Evolutionary conservation across 2,329 filamentous ascomycete species (phyloP).

Genomic region (Bipolaris victoriae): DNA sequence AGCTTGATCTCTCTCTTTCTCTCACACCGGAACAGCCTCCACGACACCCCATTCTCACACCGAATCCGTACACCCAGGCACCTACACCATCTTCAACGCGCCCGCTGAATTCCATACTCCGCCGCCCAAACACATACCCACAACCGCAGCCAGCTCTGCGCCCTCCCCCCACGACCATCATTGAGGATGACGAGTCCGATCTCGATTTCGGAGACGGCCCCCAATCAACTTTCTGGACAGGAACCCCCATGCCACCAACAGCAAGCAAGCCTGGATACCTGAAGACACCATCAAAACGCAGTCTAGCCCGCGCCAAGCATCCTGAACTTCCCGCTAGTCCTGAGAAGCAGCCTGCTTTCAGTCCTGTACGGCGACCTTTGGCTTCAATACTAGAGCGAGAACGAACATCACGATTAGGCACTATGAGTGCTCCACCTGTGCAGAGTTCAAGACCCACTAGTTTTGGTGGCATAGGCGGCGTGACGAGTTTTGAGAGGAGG

Average conservation of each 20-base stretch:
- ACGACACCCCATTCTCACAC: constrained; percentile 4
- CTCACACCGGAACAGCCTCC: constrained; percentile 30
- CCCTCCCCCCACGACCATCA: constrained; percentile 26
- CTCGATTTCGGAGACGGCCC: constrained; percentile 16
- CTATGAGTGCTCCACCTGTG: constrained; percentile 42
- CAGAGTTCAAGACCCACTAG: constrained; percentile 6
- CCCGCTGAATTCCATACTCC: constrained; percentile 15
- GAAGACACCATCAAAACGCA: constrained; percentile 55
- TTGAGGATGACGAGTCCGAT: constrained; percentile 24
- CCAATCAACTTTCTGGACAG: constrained; percentile 34
- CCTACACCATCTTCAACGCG: constrained; percentile 9
- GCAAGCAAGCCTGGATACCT: constrained; percentile 48
- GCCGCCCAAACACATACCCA: constrained; percentile 25
- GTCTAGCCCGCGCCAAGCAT: constrained; percentile 43
- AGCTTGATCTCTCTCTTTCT: constrained; percentile 40
- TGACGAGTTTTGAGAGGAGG: constrained; percentile 44
- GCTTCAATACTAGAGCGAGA: constrained; percentile 1
- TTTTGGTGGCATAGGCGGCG: constrained; percentile 15
- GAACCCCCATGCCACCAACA: constrained; percentile 30
- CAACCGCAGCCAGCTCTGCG: constrained; percentile 22
- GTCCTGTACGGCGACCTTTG: constrained; percentile 11
- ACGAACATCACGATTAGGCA: constrained; percentile 16
- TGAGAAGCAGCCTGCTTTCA: constrained; percentile 25
- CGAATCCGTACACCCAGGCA: constrained; percentile 5
- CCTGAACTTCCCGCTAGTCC: constrained; percentile 35